These are phyloP conservation scores for Trypanosoma boissoni DNA, from an alignment of 208 protist genomes.

Conservation along the genomic window DNA sequence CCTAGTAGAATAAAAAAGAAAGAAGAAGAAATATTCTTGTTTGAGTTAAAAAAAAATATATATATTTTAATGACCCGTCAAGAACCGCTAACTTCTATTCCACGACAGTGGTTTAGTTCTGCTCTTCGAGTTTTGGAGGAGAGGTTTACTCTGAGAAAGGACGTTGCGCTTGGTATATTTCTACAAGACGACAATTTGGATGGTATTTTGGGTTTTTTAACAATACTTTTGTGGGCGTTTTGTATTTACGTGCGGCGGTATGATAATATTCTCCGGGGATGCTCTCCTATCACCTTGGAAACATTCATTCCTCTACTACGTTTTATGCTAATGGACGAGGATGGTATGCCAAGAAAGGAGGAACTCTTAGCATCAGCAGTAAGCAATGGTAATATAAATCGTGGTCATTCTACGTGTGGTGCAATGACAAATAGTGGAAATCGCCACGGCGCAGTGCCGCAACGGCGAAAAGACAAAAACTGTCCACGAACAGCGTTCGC, in stretches of 20 bases:
- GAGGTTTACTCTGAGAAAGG: conserved; percentile 17
- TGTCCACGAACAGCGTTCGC: conserved; percentile 14
- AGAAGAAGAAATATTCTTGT: background rate
- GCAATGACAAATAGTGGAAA: background rate
- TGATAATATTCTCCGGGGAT: conserved; percentile 16
- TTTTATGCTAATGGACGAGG: conserved; percentile 23
- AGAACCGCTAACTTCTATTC: background rate
- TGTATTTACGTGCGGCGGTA: conserved; percentile 15
- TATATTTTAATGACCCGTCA: background rate
- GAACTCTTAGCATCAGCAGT: background rate
- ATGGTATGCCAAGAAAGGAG: conserved; percentile 21
- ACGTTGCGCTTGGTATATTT: background rate
- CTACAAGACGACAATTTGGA: background rate
- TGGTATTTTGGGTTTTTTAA: conserved; percentile 5
- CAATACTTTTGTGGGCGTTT: conserved; percentile 12
- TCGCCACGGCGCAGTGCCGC: background rate
- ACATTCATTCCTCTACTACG: conserved; percentile 27
- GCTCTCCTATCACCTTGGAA: conserved; percentile 35
- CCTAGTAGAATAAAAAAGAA: background rate
- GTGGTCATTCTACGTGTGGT: background rate
- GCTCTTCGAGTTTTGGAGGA: conserved; percentile 10
- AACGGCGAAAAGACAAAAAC: conserved; percentile 15
- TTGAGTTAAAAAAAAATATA: background rate
- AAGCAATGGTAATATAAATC: conserved; percentile 3
- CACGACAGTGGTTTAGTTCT: background rate